Evolutionary conservation across 768 basidiomycete genomes (phyloP), one percentile per base, ranked within the genome.

Genomic region (Fibroporia radiculosa): DNA sequence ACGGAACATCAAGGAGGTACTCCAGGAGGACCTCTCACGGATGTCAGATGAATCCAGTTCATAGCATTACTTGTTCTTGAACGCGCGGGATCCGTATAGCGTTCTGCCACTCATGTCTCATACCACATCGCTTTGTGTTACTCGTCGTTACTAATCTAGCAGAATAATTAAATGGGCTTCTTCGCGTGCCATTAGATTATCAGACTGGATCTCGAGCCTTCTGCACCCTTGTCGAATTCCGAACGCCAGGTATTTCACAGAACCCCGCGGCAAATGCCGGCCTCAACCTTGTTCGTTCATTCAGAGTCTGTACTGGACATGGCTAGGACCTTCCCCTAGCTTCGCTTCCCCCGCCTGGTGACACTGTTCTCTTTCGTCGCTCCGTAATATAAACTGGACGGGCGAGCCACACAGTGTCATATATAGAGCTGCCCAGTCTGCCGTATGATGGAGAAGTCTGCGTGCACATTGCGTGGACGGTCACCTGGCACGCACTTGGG

Each of bases 1-100:
- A 64, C 79, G 83, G 46, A 74, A 69, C 47, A 74, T 86, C 52
- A 66, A 74, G 51, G 82, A 87, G 56, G 75, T 81, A 40, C 59
- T 86, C 51, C 70, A 78, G 44, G 77, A 78, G 44, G 77, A 82
- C 46, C 52, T 62, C 26, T 53, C 58, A 42, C 51, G 50, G 26
- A 48, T 59, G 48, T 47, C 55, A 31, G 51, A 52, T 42, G 42
- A 48, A 22, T 24, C 41, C 3, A 55, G 51, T 46, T 42, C 41
- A 42, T 42, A 42, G 41, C 41, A 42, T 28, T 7, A 19, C 6
- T 18, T 8, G 7, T n/a, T 31, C 10, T 8, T 8, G 8, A n/a
- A 8, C 8, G n/a, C n/a, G 29, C n/a, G 8, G 29, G 8, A 8
- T 8, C n/a, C 29, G 29, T 31, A 31, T n/a, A 8, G 7, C 35